Evolutionary conservation across 306 rosid genomes (phyloP).

Genomic region (Vicia villosa): DNA sequence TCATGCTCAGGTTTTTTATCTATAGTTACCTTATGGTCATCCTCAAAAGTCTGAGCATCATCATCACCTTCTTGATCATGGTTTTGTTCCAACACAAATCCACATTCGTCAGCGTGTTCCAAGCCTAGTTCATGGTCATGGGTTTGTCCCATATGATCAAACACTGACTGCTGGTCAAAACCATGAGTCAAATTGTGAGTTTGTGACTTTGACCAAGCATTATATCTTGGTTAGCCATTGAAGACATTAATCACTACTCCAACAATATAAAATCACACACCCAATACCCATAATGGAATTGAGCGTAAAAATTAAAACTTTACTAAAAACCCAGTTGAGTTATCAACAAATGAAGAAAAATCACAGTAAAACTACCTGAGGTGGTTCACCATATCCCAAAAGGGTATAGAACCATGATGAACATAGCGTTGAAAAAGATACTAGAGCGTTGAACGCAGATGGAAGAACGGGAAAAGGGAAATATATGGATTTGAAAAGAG

Average conservation of each 20-base stretch:
- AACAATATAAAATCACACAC: constrained; percentile 15
- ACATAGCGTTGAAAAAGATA: neutral
- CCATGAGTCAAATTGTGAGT: constrained; percentile 64
- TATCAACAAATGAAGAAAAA: neutral
- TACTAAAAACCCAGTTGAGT: neutral
- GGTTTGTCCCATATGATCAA: constrained; percentile 51
- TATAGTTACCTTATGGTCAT: constrained; percentile 57
- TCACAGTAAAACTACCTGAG: constrained; percentile 24
- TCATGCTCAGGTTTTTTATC: constrained; percentile 75
- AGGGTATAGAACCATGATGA: constrained; percentile 16
- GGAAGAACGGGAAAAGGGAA: constrained; percentile 24
- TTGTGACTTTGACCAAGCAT: constrained; percentile 73
- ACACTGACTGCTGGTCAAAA: constrained; percentile 68
- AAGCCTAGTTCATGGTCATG: constrained; percentile 54
- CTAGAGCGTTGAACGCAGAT: constrained; percentile 31
- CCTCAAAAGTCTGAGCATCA: constrained; percentile 60
- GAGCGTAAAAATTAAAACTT: constrained; percentile 19
- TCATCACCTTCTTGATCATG: constrained; percentile 54
- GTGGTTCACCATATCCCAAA: constrained; percentile 18
- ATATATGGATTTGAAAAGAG: constrained; percentile 51
- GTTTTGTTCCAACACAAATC: constrained; percentile 57
- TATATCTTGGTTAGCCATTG: constrained; percentile 78
- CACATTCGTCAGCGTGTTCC: constrained; percentile 56
- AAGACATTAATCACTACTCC: constrained; percentile 30
- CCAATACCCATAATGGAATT: constrained; percentile 17